Percentiles rank a stretch among this genome's conserved stretches.
Evolutionary conservation across 768 basidiomycete genomes (phyloP).

Genomic region (Tubosaeta sp.): DNA sequence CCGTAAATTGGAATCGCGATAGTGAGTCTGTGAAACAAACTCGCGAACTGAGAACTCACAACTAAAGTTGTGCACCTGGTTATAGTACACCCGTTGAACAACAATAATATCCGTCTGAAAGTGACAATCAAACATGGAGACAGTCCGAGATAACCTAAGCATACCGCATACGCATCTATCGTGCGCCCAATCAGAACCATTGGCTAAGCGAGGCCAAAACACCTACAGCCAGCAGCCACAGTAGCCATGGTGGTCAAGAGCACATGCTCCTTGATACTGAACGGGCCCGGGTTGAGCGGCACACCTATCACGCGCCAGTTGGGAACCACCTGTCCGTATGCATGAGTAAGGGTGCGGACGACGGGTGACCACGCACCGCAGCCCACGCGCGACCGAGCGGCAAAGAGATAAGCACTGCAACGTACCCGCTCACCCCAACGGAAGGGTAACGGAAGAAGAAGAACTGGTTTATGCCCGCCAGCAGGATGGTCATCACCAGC

Average conservation of each 20-base stretch:
- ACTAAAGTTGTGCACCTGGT: constrained; percentile 50
- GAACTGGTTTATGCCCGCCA: constrained; percentile 76
- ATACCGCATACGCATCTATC: constrained; percentile 45
- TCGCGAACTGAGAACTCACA: constrained; percentile 31
- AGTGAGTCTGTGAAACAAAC: too few relatives aligned
- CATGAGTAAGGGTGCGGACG: neutral
- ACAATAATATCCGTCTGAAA: constrained; percentile 64
- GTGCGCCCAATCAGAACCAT: constrained; percentile 3
- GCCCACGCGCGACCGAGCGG: constrained; percentile 69
- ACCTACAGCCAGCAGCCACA: constrained; percentile 33
- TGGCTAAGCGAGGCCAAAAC: neutral
- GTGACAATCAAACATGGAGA: neutral
- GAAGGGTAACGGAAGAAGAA: constrained; percentile 69
- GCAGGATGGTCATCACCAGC: constrained; percentile 49
- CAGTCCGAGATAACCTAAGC: neutral
- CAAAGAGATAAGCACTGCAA: constrained; percentile 69
- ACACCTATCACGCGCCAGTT: constrained; percentile 51
- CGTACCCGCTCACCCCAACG: constrained; percentile 40
- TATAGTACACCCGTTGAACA: constrained; percentile 68
- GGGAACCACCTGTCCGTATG: constrained; percentile 42
- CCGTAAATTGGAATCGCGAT: constrained; percentile 18
- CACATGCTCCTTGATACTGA: constrained; percentile 70
- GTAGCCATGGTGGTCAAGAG: constrained; percentile 67
- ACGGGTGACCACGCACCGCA: constrained; percentile 15
- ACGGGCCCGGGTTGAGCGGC: constrained; percentile 68